Evolutionary conservation across 257 asterid genomes (phyloP), one percentile per base, ranked within the genome.

Genomic region (Mentha longifolia): DNA sequence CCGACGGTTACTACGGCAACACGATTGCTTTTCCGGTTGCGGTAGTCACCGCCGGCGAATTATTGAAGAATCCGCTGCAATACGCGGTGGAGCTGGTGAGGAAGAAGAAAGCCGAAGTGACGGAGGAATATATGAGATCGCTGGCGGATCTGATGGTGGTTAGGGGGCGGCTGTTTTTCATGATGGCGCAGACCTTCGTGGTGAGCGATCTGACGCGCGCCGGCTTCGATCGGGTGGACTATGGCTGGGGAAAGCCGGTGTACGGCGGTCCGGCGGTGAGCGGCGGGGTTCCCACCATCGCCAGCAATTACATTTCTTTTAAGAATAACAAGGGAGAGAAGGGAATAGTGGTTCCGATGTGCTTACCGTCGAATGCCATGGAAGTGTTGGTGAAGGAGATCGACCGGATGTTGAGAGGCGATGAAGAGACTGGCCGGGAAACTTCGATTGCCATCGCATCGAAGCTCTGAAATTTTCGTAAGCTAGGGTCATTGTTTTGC

Each of bases 171-270:
- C 90, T 87, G 0, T 79, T 73, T 71, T 78, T 82, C 56, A 42
- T 75, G 1, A 76, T 80, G 13, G 46, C 8, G 13, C 51, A 85
- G 31, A 68, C 72, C 14, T 85, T 39, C 30, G 7, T 82, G 0
- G 87, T 87, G 3, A 85, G 87, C 0, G 92, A 89, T 42, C 79
- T 89, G 42, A 84, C 84, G 4, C 74, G 79, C 20, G 85, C 84
- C 0, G 92, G 90, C 0, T 85, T 84, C 7, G 81, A 62, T 0
- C 85, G 81, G 3, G 83, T 87, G 17, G 92, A 89, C 14, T 85
- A 84, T 9, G 94, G 92, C 28, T 89, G 94, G 96, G 96, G 51
- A 3, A 13, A 2, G 51, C 51, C 51, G 51, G 51, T 1, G 17
- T 46, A 13, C 51, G 51, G 51, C 3, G 96, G 96, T 0, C 82